A percentile compares a stretch with the other conserved stretches of the same genome.
phyloP scores from a whole-genome alignment of 2,329 filamentous ascomycete genomes.

The Colletotrichum chrysophilum region DNA sequence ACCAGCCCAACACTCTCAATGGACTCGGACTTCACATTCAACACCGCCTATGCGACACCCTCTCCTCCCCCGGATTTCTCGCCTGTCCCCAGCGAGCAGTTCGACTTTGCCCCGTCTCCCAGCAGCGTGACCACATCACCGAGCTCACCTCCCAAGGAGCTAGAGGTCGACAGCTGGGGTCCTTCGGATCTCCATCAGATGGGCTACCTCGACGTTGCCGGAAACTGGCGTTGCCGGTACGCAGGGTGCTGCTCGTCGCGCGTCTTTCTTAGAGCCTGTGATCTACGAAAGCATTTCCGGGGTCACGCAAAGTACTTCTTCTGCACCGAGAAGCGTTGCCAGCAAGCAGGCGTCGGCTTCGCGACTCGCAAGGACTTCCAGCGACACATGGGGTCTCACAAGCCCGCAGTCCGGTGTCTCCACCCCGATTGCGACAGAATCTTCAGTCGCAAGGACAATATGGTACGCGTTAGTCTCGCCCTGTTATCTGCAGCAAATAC shows the following conservation, averaged over 20 bases:
- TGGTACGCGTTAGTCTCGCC: not conserved
- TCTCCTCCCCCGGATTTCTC: not conserved
- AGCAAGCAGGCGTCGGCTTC: conserved; percentile 6
- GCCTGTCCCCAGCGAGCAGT: not conserved
- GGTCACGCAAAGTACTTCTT: conserved; percentile 16
- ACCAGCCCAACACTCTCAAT: not conserved
- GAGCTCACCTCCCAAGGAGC: not conserved
- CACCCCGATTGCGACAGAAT: conserved; percentile 12
- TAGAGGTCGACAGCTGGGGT: not conserved
- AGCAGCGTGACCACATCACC: not conserved
- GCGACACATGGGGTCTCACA: conserved; percentile 17
- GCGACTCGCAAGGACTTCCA: conserved; percentile 15
- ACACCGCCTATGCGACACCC: not conserved
- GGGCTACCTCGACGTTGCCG: conserved; percentile 12
- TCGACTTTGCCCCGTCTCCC: not conserved
- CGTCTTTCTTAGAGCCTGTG: conserved; percentile 9
- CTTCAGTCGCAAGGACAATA: conserved; percentile 16
- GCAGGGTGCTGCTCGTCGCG: conserved; percentile 9
- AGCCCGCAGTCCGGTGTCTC: conserved; percentile 6
- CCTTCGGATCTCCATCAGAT: conserved; percentile 2
- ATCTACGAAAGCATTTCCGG: conserved; percentile 12
- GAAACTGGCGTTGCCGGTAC: conserved; percentile 16
- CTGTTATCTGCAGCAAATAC: not conserved
- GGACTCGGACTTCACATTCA: not conserved
- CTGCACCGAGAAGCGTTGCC: conserved; percentile 16